These are phyloP conservation scores for Collybiopsis confluens DNA, from an alignment of 768 basidiomycete species.

Conservation along the genomic window DNA sequence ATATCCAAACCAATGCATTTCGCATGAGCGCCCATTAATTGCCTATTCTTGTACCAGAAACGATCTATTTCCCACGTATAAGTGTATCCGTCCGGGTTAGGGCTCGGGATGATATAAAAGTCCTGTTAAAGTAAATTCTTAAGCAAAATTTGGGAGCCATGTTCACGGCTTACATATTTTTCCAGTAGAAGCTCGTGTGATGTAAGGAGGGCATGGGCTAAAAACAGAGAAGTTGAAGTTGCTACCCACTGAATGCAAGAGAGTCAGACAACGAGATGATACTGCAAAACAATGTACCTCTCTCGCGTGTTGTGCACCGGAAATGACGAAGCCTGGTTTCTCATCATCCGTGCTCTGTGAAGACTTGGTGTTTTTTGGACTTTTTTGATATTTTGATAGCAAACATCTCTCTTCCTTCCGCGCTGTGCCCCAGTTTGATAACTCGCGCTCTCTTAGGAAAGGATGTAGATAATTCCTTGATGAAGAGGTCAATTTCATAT, in stretches of 20 bases:
- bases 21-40: conserved; percentile 40
- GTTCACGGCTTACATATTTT: neutral
- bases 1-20: conserved; percentile 73
- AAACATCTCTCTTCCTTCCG: conserved; percentile 55
- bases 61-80: conserved; percentile 71
- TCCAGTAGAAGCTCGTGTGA: neutral
- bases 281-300: conserved; percentile 43
- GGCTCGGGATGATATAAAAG: conserved; percentile 63
- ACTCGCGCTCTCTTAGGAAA: conserved; percentile 45
- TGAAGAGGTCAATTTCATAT: conserved; percentile 48
- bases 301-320: conserved; percentile 72
- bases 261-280: conserved; percentile 8
- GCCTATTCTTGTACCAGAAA: conserved; percentile 76
- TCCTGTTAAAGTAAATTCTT: conserved; percentile 30
- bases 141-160: neutral
- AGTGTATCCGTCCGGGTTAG: conserved; percentile 71
- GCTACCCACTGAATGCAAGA: conserved; percentile 66
- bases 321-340: conserved; percentile 60
- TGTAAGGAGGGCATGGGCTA: conserved; percentile 65
- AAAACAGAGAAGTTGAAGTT: conserved; percentile 65
- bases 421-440: conserved; percentile 50
- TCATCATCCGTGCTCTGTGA: conserved; percentile 12
- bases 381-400: conserved; percentile 44
- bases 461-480: conserved; percentile 39
- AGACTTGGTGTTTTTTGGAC: conserved; percentile 12